Evolutionary conservation across 1,284 basidiomycete species (phyloP).

Genomic region (Apiotrichum gracile): DNA sequence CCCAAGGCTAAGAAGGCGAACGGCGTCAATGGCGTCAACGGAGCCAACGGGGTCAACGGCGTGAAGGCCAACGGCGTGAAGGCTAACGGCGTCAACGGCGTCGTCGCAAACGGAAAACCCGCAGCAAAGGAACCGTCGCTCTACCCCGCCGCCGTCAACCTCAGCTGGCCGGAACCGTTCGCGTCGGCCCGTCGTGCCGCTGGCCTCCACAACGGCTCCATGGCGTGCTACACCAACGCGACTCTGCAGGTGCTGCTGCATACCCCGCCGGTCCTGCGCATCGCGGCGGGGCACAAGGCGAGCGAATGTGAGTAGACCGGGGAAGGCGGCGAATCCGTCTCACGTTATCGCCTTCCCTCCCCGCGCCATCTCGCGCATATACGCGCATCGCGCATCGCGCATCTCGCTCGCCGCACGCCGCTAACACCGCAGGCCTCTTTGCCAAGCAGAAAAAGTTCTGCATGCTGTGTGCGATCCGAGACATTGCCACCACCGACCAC

Average conservation of each 20-base stretch:
- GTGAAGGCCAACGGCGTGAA: neutral
- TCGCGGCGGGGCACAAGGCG: conserved; percentile 57
- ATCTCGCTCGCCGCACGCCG: too few species aligned
- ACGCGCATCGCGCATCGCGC: too few species aligned
- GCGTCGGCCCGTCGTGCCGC: conserved; percentile 20
- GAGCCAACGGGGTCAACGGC: conserved; percentile 1
- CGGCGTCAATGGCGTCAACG: neutral
- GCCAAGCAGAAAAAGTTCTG: conserved; percentile 55
- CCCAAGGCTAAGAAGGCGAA: neutral
- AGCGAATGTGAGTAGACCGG: conserved; percentile 36
- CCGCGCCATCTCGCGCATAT: too few species aligned
- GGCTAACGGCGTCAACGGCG: neutral
- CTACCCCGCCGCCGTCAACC: conserved; percentile 12
- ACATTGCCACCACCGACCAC: conserved; percentile 38
- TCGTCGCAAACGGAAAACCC: neutral
- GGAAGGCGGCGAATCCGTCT: neutral
- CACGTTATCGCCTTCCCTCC: neutral
- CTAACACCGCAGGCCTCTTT: conserved; percentile 5
- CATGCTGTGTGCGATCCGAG: conserved; percentile 64
- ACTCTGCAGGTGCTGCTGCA: conserved; percentile 90
- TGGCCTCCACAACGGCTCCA: conserved; percentile 85
- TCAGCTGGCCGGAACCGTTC: conserved; percentile 30
- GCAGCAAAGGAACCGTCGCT: neutral
- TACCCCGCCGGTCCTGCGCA: conserved; percentile 77
- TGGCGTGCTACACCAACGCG: conserved; percentile 96